Evolutionary conservation across 2,329 filamentous ascomycete species (phyloP).

Genomic region (Harringtonia lauricola): DNA sequence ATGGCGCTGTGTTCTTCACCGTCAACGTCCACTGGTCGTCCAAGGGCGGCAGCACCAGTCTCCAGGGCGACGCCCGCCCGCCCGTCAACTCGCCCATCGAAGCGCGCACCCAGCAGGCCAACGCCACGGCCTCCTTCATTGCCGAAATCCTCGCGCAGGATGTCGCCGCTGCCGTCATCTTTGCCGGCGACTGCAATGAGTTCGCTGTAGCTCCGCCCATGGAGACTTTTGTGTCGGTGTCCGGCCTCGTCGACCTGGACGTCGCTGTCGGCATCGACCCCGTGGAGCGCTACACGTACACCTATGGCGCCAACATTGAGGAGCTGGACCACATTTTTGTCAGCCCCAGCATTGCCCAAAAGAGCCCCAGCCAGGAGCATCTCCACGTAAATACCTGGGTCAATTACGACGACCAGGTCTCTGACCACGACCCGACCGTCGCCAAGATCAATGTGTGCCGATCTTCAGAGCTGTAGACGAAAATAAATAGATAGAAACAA

Average conservation of each 20-base stretch:
- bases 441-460: slow-evolving; percentile 38
- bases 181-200: slow-evolving; percentile 63
- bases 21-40: slow-evolving; percentile 59
- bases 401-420: slow-evolving; percentile 40
- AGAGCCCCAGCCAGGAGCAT: slow-evolving; percentile 43
- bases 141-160: slow-evolving; percentile 45
- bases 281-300: slow-evolving; percentile 58
- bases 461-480: too few relatives aligned
- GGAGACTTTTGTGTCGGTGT: slow-evolving; percentile 37
- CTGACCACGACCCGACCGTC: slow-evolving; percentile 32
- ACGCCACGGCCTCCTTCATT: slow-evolving; percentile 49
- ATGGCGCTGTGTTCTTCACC: slow-evolving; percentile 49
- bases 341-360: slow-evolving; percentile 36
- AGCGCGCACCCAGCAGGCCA: slow-evolving; percentile 43
- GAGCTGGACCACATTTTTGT: slow-evolving; percentile 62
- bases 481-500: too few relatives aligned
- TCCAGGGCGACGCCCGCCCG: slow-evolving; percentile 55
- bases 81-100: slow-evolving; percentile 55
- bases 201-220: slow-evolving; percentile 53
- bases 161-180: slow-evolving; percentile 43
- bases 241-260: slow-evolving; percentile 50
- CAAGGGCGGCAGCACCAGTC: slow-evolving; percentile 53
- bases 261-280: slow-evolving; percentile 39
- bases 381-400: slow-evolving; percentile 64
- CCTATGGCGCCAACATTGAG: slow-evolving; percentile 59